A percentile compares a stretch with the other conserved stretches of the same genome.
Conservation (phyloP, 2,329 filamentous ascomycete genomes). For the Colletotrichum aenigma region DNA sequence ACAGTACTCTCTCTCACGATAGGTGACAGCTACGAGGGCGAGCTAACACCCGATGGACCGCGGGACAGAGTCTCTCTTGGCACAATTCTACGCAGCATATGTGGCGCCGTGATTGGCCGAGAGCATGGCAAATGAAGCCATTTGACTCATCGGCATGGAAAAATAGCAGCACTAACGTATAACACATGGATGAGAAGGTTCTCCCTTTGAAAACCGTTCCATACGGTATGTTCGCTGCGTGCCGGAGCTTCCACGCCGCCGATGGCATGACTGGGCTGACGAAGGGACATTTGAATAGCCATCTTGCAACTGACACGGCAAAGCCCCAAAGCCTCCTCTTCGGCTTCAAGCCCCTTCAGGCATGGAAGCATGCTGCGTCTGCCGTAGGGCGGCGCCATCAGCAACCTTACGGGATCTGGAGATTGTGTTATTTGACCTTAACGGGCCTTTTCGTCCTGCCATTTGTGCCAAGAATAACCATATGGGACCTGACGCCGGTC, state of each 20-base stretch:
- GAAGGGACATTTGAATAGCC: not conserved
- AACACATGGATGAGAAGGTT: not conserved
- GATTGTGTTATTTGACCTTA: not conserved
- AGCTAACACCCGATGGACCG: not conserved
- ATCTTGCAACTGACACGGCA: not conserved
- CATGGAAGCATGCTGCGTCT: not conserved
- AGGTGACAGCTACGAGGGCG: not conserved
- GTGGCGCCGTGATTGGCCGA: not conserved
- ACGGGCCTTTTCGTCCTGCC: not conserved
- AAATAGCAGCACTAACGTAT: not conserved
- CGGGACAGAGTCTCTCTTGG: not conserved
- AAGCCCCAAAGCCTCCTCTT: not conserved
- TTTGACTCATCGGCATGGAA: not conserved
- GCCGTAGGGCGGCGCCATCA: not conserved
- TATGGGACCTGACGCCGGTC: not conserved
- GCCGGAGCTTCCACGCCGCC: not conserved
- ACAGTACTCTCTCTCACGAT: not conserved
- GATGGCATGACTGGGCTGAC: not conserved
- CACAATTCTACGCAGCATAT: not conserved
- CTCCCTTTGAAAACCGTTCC: not conserved
- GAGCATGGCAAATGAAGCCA: not conserved
- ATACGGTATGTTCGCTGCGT: not conserved
- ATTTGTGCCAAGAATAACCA: slow-evolving; percentile 1
- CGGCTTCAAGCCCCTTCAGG: not conserved
- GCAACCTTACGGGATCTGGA: not conserved